Conservation (phyloP, 139 green algal species). For the Picochlorum sp. region DNA sequence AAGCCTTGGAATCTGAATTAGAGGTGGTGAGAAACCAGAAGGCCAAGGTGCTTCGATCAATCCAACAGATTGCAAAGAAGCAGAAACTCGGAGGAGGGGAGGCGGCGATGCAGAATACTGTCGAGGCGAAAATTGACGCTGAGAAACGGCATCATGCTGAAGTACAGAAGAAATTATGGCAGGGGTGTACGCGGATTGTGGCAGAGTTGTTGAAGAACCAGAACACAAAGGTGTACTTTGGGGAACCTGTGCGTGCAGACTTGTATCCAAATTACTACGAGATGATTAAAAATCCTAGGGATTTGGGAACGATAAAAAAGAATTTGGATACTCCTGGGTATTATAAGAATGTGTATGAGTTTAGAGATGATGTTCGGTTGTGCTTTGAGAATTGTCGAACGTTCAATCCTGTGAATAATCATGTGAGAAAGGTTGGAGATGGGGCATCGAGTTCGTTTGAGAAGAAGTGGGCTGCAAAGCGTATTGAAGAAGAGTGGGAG, state of each 20-base stretch:
- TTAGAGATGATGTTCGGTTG: slow-evolving; percentile 45
- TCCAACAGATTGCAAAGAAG: slow-evolving; percentile 35
- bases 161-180: slow-evolving; percentile 18
- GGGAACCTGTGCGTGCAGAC: slow-evolving; percentile 23
- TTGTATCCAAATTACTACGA: slow-evolving; percentile 51
- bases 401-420: slow-evolving; percentile 45
- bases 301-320: slow-evolving; percentile 48
- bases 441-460: slow-evolving; percentile 39
- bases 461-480: slow-evolving; percentile 36
- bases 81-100: slow-evolving; percentile 14
- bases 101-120: slow-evolving; percentile 1
- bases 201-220: slow-evolving; percentile 25
- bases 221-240: slow-evolving; percentile 32
- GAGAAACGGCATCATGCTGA: slow-evolving; percentile 22
- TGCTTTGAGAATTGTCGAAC: slow-evolving; percentile 47
- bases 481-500: slow-evolving; percentile 40
- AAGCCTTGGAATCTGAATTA: slow-evolving; percentile 18
- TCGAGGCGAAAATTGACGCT: slow-evolving; percentile 4
- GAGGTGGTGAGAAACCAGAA: slow-evolving; percentile 23
- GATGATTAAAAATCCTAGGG: slow-evolving; percentile 68
- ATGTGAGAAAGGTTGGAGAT: slow-evolving; percentile 44
- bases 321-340: slow-evolving; percentile 9
- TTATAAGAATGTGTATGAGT: slow-evolving; percentile 40
- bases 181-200: slow-evolving; percentile 23
- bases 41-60: slow-evolving; percentile 29